A percentile compares a stretch with the other conserved stretches of the same genome.
These are phyloP conservation scores for Boletus rubescentipes DNA, from an alignment of 768 basidiomycete genomes.

Conservation along the genomic window DNA sequence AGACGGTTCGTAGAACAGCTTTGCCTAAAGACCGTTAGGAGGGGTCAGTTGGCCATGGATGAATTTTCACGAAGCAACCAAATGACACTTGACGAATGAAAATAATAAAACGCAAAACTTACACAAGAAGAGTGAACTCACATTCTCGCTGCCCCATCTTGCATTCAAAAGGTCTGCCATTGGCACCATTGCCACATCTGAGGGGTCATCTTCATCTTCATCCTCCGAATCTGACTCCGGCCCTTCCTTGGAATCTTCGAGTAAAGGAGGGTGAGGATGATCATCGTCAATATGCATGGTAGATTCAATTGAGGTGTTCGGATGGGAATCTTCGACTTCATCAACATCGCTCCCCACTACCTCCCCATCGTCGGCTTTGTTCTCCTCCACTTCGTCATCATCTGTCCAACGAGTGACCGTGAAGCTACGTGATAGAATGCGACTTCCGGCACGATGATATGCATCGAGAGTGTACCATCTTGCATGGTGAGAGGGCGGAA, in stretches of 20 bases:
- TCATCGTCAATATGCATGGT: conserved; percentile 33
- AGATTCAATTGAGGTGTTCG: conserved; percentile 13
- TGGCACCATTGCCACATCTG: conserved; percentile 87
- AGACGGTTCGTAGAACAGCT: conserved; percentile 75
- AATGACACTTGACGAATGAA: background rate
- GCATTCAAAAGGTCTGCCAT: conserved; percentile 98
- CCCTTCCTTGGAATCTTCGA: conserved; percentile 23
- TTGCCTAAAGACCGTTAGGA: conserved; percentile 52
- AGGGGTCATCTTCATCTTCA: conserved; percentile 52
- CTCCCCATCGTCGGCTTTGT: conserved; percentile 10
- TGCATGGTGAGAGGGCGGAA: conserved; percentile 47
- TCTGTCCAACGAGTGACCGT: conserved; percentile 64
- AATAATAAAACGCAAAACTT: background rate
- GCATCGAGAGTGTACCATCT: conserved; percentile 63
- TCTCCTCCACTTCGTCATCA: conserved; percentile 25
- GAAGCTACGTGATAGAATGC: conserved; percentile 92
- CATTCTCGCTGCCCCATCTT: conserved; percentile 80
- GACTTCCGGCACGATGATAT: conserved; percentile 89
- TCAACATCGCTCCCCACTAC: conserved; percentile 27
- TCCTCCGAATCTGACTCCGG: conserved; percentile 41
- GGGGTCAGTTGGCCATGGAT: background rate
- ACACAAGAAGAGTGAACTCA: conserved; percentile 33
- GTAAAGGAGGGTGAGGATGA: conserved; percentile 1
- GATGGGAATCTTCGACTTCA: conserved; percentile 33
- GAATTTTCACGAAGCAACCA: background rate